Evolutionary conservation across 441 rosid genomes (phyloP).

Genomic region (Capsella rubella): DNA sequence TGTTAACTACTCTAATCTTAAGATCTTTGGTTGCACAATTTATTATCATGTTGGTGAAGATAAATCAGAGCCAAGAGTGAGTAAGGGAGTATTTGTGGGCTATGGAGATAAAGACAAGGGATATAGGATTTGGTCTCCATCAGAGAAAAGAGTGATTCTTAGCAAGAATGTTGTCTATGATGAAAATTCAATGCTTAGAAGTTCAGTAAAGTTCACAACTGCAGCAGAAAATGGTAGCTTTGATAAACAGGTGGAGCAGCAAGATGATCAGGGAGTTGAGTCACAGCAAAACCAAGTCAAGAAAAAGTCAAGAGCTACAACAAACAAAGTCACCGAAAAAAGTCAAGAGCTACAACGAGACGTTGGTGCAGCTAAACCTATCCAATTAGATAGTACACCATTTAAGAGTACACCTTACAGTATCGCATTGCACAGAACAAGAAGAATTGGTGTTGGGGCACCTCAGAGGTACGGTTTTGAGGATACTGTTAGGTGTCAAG

Average conservation of each 20-base stretch:
- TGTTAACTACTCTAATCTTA: neutral
- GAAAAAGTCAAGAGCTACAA: too few species aligned
- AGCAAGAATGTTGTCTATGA: neutral
- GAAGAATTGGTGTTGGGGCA: too few species aligned
- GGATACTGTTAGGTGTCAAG: too few species aligned
- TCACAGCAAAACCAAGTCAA: too few species aligned
- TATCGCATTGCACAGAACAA: neutral
- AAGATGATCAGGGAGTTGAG: neutral
- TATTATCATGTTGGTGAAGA: neutral
- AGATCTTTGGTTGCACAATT: neutral
- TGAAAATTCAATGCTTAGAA: neutral
- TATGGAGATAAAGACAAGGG: neutral
- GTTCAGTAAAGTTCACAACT: neutral
- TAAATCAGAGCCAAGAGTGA: neutral
- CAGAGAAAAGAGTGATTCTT: neutral
- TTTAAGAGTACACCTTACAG: too few species aligned
- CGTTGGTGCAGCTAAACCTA: too few species aligned
- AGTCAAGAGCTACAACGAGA: neutral
- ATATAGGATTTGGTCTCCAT: neutral
- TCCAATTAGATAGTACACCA: neutral
- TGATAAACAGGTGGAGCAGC: neutral
- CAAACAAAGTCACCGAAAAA: too few species aligned
- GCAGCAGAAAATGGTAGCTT: neutral
- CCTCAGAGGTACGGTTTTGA: too few species aligned
- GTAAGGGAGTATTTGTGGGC: neutral